These are phyloP conservation scores for Prasinococcaceae sp. DNA, from an alignment of 139 green algal species.

Conservation along the genomic window DNA sequence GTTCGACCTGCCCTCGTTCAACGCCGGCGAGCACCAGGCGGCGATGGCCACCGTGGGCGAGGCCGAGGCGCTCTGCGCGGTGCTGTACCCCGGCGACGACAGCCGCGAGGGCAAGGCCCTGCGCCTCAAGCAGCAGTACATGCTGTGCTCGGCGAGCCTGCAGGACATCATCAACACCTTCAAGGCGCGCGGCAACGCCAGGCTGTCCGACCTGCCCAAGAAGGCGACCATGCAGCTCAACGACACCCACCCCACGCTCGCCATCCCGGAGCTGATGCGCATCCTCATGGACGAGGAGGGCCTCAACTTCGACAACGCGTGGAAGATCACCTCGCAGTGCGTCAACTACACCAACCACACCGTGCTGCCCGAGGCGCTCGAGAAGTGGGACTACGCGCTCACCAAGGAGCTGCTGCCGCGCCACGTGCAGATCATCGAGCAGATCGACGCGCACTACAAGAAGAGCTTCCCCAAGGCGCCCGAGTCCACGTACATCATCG, in stretches of 20 bases:
- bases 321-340: constrained; percentile 65
- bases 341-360: constrained; percentile 99
- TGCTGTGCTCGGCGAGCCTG: constrained; percentile 85
- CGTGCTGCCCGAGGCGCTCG: constrained; percentile 89
- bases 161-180: constrained; percentile 42
- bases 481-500: too few species aligned
- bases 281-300: constrained; percentile 87
- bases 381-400: constrained; percentile 91
- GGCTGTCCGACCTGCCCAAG: constrained; percentile 23
- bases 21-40: constrained; percentile 49
- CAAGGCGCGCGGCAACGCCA: constrained; percentile 7
- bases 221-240: constrained; percentile 84
- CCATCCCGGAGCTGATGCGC: constrained; percentile 89
- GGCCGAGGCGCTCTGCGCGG: constrained; percentile 48
- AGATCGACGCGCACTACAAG: constrained; percentile 12
- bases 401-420: constrained; percentile 88
- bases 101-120: constrained; percentile 91
- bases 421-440: constrained; percentile 87
- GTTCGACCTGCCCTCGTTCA: constrained; percentile 80
- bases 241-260: constrained; percentile 96
- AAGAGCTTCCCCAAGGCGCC: background rate
- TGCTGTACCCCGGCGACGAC: constrained; percentile 95
- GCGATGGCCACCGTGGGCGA: constrained; percentile 47
- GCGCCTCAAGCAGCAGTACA: constrained; percentile 97
- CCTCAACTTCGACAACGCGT: constrained; percentile 70